Percentiles rank a stretch among this genome's conserved stretches.
phyloP scores from a whole-genome alignment of 768 basidiomycete genomes.

The Pisolithus microcarpus region DNA sequence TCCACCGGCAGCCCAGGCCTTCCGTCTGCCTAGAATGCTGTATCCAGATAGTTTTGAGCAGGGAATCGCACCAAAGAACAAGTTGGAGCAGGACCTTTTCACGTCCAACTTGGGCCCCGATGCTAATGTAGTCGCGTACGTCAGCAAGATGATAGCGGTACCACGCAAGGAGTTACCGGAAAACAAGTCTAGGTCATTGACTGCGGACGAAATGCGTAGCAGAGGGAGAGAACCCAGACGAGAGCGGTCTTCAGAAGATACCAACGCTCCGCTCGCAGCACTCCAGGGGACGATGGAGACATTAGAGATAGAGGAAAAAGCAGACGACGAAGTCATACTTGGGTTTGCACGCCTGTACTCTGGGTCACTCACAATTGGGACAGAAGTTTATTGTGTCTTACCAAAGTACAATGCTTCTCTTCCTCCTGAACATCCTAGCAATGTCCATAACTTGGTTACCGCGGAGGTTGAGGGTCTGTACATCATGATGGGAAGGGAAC shows the following conservation, averaged over 20 bases:
- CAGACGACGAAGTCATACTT: conserved; percentile 59
- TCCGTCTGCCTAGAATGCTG: conserved; percentile 85
- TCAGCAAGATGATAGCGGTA: conserved; percentile 98
- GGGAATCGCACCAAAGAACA: conserved; percentile 58
- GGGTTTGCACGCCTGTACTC: conserved; percentile 95
- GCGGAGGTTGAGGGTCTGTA: conserved; percentile 75
- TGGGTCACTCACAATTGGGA: conserved; percentile 65
- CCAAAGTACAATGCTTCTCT: conserved; percentile 77
- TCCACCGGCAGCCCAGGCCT: conserved; percentile 72
- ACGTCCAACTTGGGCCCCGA: conserved; percentile 50
- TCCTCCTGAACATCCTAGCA: conserved; percentile 57
- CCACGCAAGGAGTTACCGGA: conserved; percentile 76
- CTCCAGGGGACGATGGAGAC: neutral
- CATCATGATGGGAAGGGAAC: conserved; percentile 95
- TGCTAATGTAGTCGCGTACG: conserved; percentile 73
- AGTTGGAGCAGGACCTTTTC: conserved; percentile 80
- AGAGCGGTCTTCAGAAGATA: conserved; percentile 24
- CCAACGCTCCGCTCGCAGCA: conserved; percentile 5
- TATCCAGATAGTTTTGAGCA: conserved; percentile 69
- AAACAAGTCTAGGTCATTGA: conserved; percentile 67
- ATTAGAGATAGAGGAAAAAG: neutral
- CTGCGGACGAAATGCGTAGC: conserved; percentile 76
- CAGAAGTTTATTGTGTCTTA: conserved; percentile 62
- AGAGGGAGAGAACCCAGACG: conserved; percentile 44
- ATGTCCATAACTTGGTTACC: conserved; percentile 53